Evolutionary conservation across 345 rosid species (phyloP), one percentile per base, ranked within the genome.

Genomic region (Gossypium stocksii): DNA sequence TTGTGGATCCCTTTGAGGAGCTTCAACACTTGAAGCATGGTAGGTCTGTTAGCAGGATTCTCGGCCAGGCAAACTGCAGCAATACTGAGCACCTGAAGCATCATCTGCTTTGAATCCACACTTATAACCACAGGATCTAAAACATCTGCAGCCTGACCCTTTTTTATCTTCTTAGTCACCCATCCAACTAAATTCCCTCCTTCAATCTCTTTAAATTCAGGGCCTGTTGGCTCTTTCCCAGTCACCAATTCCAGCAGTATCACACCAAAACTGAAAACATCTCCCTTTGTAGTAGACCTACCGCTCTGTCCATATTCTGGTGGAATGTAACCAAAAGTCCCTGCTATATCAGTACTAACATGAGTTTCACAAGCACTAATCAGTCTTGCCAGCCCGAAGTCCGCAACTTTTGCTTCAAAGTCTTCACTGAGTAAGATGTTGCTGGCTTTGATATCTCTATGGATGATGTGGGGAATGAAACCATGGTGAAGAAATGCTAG

Each of bases 311-410:
- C 98, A 12, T 93, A 95, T 82, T 93, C 99, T 0, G 98, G 97
- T 1, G 99, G 99, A 43, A 95, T 91, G 80, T 95, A 95, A 16
- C 97, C 98, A 0, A 90, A 84, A 3, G 97, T 90, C 27, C 99
- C 99, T 0, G 98, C 99, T 0, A 92, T 86, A 22, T 91, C 91
- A 0, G 98, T 90, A 56, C 92, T 95, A 9, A 93, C 97, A 70
- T 93, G 98, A 9, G 97, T 93, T 78, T 93, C 99, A 52, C 89
- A 93, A 0, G 97, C 97, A 75, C 99, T 93, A 77, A 96, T 93
- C 80, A 93, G 68, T 52, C 99, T 85, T 0, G 99, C 98, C 27
- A 96, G 77, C 65, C 99, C 94, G 14, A 95, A 95, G 76, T 95
- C 99, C 0, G 97, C 93, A 45, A 95, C 94, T 83, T 86, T 91